These are phyloP conservation scores for Hypholoma fasciculare DNA, from an alignment of 768 basidiomycete species.

Conservation along the genomic window DNA sequence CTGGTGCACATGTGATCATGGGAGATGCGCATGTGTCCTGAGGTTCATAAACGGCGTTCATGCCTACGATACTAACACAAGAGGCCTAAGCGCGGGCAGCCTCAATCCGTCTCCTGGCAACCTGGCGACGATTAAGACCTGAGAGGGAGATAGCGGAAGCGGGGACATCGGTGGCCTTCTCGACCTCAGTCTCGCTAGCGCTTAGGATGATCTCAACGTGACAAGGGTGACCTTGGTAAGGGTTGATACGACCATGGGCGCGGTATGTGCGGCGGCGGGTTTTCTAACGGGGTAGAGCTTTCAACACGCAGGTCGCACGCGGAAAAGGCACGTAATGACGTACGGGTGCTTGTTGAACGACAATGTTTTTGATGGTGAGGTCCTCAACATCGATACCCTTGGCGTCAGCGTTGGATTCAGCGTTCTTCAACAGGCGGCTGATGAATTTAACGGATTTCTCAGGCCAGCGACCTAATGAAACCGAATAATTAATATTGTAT, in stretches of 20 bases:
- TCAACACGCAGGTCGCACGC: too few species aligned
- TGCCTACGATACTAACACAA: constrained; percentile 5
- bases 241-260: constrained; percentile 97
- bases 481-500: constrained; percentile 1
- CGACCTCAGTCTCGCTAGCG: constrained; percentile 78
- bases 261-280: constrained; percentile 99
- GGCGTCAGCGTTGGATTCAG: constrained; percentile 97
- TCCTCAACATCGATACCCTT: constrained; percentile 95
- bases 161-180: constrained; percentile 87
- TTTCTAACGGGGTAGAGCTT: constrained; percentile 55
- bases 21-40: not conserved
- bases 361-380: constrained; percentile 93
- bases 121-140: constrained; percentile 82
- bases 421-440: constrained; percentile 93
- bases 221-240: constrained; percentile 97
- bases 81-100: constrained; percentile 62
- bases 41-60: constrained; percentile 5
- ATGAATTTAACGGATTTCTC: constrained; percentile 98
- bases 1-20: constrained; percentile 15
- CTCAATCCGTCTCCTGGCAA: constrained; percentile 86
- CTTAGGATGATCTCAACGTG: constrained; percentile 95
- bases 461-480: constrained; percentile 91
- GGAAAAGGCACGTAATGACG: constrained; percentile 29
- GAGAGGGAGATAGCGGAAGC: constrained; percentile 45
- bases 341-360: constrained; percentile 97